These are phyloP conservation scores for Myotisia sp. DNA, from an alignment of 2,329 filamentous ascomycete genomes.

Conservation along the genomic window DNA sequence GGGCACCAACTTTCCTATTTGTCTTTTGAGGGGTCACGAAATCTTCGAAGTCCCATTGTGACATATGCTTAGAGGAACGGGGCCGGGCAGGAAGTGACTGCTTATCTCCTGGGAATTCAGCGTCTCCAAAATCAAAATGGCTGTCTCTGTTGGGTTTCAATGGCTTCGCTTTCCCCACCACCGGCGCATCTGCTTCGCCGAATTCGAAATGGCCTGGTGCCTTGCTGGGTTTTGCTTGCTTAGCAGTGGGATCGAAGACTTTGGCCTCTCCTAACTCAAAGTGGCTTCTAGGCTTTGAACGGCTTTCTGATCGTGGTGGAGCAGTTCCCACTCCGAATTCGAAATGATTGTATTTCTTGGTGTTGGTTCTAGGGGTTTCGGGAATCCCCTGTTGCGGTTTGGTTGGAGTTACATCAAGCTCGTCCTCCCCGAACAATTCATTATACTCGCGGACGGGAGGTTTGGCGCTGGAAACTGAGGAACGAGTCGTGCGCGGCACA, in stretches of 20 bases:
- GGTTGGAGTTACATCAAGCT: constrained; percentile 23
- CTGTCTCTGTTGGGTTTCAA: constrained; percentile 50
- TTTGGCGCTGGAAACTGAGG: constrained; percentile 43
- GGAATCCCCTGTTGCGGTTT: constrained; percentile 38
- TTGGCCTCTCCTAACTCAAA: constrained; percentile 2
- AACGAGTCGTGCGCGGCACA: constrained; percentile 46
- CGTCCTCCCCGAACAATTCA: constrained; percentile 51
- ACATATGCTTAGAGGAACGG: constrained; percentile 35
- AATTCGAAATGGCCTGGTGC: constrained; percentile 8
- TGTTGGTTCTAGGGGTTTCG: constrained; percentile 46
- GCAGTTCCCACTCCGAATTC: constrained; percentile 48
- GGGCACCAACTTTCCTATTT: constrained; percentile 46
- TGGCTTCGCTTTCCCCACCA: background rate
- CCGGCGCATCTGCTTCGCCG: constrained; percentile 1
- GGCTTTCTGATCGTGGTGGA: constrained; percentile 12
- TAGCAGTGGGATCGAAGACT: background rate
- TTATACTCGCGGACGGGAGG: constrained; percentile 51
- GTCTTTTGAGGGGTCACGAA: constrained; percentile 72
- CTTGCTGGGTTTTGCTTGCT: constrained; percentile 1
- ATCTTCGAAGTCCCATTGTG: constrained; percentile 79
- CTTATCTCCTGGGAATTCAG: background rate
- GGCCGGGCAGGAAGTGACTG: constrained; percentile 6
- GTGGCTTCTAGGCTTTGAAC: constrained; percentile 1
- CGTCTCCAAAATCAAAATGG: constrained; percentile 35
- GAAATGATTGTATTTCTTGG: constrained; percentile 74